These are phyloP conservation scores for Pseudogymnoascus sp. DNA, from an alignment of 2,329 filamentous ascomycete genomes.

Conservation along the genomic window DNA sequence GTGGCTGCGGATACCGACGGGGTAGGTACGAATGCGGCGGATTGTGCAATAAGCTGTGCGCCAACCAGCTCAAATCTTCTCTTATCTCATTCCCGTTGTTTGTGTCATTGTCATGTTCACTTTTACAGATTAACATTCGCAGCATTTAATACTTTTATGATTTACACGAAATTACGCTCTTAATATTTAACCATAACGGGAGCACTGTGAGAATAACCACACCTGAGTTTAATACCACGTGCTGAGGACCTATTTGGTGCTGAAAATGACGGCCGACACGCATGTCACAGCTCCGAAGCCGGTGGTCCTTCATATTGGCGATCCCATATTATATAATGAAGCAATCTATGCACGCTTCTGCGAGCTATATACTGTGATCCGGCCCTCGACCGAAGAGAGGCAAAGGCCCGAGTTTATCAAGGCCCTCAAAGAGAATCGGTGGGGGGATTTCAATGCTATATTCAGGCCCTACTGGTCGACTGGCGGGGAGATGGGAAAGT, in stretches of 20 bases:
- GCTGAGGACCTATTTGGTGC: not conserved
- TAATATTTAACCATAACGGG: not conserved
- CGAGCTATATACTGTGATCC: conserved; percentile 35
- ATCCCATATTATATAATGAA: conserved; percentile 28
- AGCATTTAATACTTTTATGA: not conserved
- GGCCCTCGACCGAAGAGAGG: conserved; percentile 44
- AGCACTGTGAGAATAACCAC: not conserved
- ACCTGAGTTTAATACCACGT: not conserved
- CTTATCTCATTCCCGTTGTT: not conserved
- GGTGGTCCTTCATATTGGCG: conserved; percentile 28
- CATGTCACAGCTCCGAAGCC: conserved; percentile 17
- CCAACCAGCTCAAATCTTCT: conserved; percentile 4
- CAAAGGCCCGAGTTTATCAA: conserved; percentile 41
- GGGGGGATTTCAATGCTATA: conserved; percentile 45
- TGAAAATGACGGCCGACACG: not conserved
- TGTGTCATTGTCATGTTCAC: not conserved
- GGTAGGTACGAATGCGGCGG: conserved; percentile 2
- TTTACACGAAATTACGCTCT: not conserved
- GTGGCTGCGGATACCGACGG: conserved; percentile 1
- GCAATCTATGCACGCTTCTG: conserved; percentile 33
- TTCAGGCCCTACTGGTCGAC: conserved; percentile 58
- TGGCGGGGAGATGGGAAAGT: conserved; percentile 57
- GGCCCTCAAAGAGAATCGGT: conserved; percentile 43
- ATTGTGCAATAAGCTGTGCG: conserved; percentile 3
- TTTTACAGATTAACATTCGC: not conserved